phyloP scores from a whole-genome alignment of 768 basidiomycete species.

The Tricholoma sp. region DNA sequence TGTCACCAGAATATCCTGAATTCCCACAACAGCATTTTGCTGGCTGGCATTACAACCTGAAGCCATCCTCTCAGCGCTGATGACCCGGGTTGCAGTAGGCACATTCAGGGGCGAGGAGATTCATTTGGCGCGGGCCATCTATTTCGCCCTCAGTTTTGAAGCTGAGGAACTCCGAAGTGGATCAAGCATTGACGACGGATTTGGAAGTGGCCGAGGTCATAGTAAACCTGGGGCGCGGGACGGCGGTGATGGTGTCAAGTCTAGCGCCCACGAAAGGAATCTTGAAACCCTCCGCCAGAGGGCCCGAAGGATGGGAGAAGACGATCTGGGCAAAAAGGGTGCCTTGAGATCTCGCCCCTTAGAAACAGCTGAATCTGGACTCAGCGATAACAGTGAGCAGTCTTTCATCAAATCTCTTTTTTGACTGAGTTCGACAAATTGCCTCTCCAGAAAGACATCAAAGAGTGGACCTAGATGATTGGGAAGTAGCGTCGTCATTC shows the following conservation, averaged over 20 bases:
- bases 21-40: slow-evolving; percentile 6
- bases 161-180: not conserved
- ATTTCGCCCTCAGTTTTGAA: not conserved
- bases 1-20: slow-evolving; percentile 8
- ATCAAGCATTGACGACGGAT: not conserved
- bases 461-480: not conserved
- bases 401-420: not conserved
- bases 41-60: slow-evolving; percentile 6
- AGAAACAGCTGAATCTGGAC: slow-evolving; percentile 2
- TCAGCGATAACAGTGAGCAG: not conserved
- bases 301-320: no score
- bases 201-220: not conserved
- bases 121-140: not conserved
- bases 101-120: slow-evolving; percentile 2
- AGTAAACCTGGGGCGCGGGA: no score
- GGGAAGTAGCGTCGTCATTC: slow-evolving; percentile 1
- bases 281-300: not conserved
- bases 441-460: slow-evolving; percentile 2
- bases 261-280: not conserved
- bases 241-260: not conserved
- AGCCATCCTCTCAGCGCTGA: slow-evolving; percentile 2
- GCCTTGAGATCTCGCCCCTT: not conserved
- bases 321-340: slow-evolving; percentile 2
- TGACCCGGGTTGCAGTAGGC: not conserved
- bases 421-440: slow-evolving; percentile 1